phyloP scores from a whole-genome alignment of 2,329 filamentous ascomycete species.

The Stachybotrys chlorohalonatus region DNA sequence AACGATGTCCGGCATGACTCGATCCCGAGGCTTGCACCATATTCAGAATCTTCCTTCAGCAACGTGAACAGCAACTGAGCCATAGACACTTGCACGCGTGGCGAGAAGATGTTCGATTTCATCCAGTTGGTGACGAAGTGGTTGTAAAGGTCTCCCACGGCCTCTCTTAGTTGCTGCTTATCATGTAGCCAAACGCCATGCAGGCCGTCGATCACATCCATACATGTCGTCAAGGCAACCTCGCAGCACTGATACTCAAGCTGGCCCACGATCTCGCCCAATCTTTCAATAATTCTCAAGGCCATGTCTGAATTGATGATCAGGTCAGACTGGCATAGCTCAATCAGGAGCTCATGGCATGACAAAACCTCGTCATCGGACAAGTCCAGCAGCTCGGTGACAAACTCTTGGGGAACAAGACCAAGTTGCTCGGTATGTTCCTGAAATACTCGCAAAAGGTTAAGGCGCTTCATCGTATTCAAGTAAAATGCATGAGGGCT shows the following conservation, averaged over 20 bases:
- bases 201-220: constrained; percentile 59
- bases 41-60: constrained; percentile 57
- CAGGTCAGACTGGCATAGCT: constrained; percentile 46
- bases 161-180: constrained; percentile 50
- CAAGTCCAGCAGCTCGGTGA: constrained; percentile 40
- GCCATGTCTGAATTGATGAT: constrained; percentile 38
- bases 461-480: constrained; percentile 36
- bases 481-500: constrained; percentile 37
- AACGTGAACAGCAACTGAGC: constrained; percentile 62
- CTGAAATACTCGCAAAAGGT: constrained; percentile 33
- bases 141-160: constrained; percentile 67
- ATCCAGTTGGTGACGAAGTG: constrained; percentile 65
- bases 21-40: constrained; percentile 49
- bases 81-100: constrained; percentile 57
- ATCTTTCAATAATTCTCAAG: constrained; percentile 35
- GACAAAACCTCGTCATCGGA: constrained; percentile 44
- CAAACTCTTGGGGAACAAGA: constrained; percentile 38
- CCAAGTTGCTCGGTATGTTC: constrained; percentile 35
- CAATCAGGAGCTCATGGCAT: constrained; percentile 38
- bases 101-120: constrained; percentile 59
- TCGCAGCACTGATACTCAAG: constrained; percentile 66
- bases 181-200: constrained; percentile 54
- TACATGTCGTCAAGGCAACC: constrained; percentile 55
- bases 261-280: constrained; percentile 42
- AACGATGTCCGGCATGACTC: constrained; percentile 60